Base-by-base conservation (phyloP, 345 rosid genomes). In the Adansonia digitata region DNA sequence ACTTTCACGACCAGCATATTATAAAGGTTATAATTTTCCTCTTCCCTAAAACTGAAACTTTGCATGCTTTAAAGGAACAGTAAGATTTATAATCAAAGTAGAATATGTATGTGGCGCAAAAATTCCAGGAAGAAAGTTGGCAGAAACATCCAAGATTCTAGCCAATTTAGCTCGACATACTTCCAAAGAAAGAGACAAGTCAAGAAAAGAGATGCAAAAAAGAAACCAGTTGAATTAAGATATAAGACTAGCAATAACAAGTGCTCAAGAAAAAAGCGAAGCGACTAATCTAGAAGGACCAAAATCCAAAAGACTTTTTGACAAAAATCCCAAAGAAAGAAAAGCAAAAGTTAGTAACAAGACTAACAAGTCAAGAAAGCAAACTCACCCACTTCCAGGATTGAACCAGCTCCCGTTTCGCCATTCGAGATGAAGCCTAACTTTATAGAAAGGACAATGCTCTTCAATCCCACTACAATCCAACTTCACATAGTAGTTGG, bases 361-460 rank as follows among this genome's bases (percentile, higher is more conserved):
- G 59, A 43, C 35, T 18, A 29, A 18, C 31, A 27, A 17, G n/a
- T n/a, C n/a, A 29, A 15, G 29, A 71, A 66, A 45, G 56, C 56
- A 22, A 53, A 57, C 61, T 12, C 73, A 78, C 81, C 63, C 42
- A 57, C 12, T 74, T 68, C 62, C 37, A 17, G 55, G 64, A 75
- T 53, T 52, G 66, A 69, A 24, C 83, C 83, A 80, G 22, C 24
- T 68, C 8, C 56, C 77, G 46, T 80, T 74, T 53, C 17, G 55
- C 71, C 77, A 80, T 61, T 77, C 78, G 35, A 77, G 83, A 77
- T 80, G 83, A 43, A 53, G 53, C 45, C 83, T 59, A 37, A 77
- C 67, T 60, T 73, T 61, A n/a, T 68, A 24, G 31, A 34, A 77
- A 14, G 80, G 53, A 39, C 74, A 69, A 69, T 77, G 80, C 46